Conservation (phyloP, 805 yeast species). For the Trichomonascus vanleenenianus region DNA sequence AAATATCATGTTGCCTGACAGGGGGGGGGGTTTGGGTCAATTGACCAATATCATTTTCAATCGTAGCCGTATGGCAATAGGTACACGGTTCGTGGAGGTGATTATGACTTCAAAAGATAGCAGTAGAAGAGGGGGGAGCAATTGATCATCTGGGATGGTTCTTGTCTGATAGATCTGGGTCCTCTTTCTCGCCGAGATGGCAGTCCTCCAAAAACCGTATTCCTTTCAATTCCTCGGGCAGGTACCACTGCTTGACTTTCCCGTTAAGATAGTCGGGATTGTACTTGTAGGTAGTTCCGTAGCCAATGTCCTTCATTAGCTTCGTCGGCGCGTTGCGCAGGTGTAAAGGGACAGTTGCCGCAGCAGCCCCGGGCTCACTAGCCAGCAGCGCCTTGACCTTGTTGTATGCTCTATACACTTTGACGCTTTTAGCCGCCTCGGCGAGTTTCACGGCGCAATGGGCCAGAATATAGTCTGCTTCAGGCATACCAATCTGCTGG, state of each 20-base stretch:
- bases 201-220: conserved; percentile 43
- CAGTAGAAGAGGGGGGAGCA: too few species aligned
- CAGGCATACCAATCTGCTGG: conserved; percentile 90
- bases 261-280: conserved; percentile 78
- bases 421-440: conserved; percentile 75
- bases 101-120: too few species aligned
- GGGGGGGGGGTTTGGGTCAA: too few species aligned
- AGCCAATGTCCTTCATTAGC: conserved; percentile 83
- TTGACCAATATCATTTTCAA: too few species aligned
- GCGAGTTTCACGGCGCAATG: conserved; percentile 93
- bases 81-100: too few species aligned
- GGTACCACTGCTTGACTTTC: conserved; percentile 52
- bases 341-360: conserved; percentile 59
- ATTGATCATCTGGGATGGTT: too few species aligned
- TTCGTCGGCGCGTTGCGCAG: conserved; percentile 91
- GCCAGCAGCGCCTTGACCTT: conserved; percentile 51
- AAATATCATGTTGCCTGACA: too few species aligned
- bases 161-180: too few species aligned
- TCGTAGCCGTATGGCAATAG: too few species aligned
- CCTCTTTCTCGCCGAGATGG: conserved; percentile 23
- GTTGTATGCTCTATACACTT: conserved; percentile 74
- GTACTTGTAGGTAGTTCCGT: conserved; percentile 78
- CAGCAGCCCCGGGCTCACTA: conserved; percentile 49
- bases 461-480: conserved; percentile 79
- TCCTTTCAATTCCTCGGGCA: conserved; percentile 55